These are phyloP conservation scores for Parmales sp. DNA, from an alignment of 108 stramenopile species.

Conservation along the genomic window DNA sequence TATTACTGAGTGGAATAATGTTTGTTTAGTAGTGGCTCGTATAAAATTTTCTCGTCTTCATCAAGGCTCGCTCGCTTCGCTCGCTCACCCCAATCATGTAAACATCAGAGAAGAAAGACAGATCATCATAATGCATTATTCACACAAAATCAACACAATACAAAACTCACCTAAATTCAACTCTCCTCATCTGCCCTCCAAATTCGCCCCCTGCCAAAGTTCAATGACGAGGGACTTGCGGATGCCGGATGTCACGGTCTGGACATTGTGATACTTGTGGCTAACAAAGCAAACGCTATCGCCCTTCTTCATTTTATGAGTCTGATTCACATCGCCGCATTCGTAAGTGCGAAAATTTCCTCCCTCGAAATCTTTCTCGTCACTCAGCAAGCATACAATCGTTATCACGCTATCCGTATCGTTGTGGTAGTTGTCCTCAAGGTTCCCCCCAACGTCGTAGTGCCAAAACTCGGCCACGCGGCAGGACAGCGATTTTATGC, in stretches of 20 bases:
- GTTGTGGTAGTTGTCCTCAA: background rate
- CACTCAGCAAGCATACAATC: background rate
- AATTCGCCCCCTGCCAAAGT: conserved; percentile 6
- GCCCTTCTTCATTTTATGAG: background rate
- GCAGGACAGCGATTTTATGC: background rate
- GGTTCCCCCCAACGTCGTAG: background rate
- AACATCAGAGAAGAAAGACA: too few relatives aligned
- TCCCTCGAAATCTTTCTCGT: background rate
- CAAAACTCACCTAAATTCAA: too few relatives aligned
- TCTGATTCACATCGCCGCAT: background rate
- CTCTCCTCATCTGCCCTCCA: too few relatives aligned
- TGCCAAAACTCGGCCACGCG: background rate
- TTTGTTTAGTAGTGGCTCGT: too few relatives aligned
- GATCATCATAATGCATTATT: too few relatives aligned
- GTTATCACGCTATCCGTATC: background rate
- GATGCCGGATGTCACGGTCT: background rate
- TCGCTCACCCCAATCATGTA: too few relatives aligned
- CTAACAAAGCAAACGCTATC: conserved; percentile 6
- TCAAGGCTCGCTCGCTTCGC: too few relatives aligned
- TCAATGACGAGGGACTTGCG: conserved; percentile 4
- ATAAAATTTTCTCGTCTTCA: too few relatives aligned
- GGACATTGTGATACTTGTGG: conserved; percentile 16
- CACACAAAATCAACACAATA: too few relatives aligned
- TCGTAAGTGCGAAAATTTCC: background rate
- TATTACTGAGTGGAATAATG: too few relatives aligned